These are phyloP conservation scores for Populus euphratica DNA, from an alignment of 345 rosid genomes.

Conservation along the genomic window DNA sequence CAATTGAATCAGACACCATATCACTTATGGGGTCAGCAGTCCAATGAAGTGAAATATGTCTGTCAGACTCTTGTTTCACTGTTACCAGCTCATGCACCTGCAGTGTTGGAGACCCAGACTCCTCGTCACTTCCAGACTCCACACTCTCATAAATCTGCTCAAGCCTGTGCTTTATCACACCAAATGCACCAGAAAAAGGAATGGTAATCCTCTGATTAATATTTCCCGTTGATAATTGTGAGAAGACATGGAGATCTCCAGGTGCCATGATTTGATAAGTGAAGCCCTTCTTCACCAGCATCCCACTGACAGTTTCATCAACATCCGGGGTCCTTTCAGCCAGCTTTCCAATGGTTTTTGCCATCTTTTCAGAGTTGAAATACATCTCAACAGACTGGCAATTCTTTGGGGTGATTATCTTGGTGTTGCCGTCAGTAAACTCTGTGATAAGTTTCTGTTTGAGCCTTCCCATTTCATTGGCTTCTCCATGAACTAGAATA, in stretches of 20 bases:
- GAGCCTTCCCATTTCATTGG: constrained; percentile 91
- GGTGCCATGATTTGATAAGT: constrained; percentile 97
- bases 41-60: constrained; percentile 84
- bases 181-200: constrained; percentile 74
- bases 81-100: constrained; percentile 68
- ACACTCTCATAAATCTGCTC: constrained; percentile 80
- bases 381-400: constrained; percentile 86
- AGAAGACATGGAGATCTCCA: constrained; percentile 91
- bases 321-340: constrained; percentile 80
- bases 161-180: constrained; percentile 72
- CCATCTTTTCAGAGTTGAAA: constrained; percentile 88
- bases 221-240: constrained; percentile 84
- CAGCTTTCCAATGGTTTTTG: constrained; percentile 82
- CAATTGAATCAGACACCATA: constrained; percentile 89
- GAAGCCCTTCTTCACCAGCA: constrained; percentile 88
- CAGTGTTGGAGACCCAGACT: constrained; percentile 56
- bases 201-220: constrained; percentile 78
- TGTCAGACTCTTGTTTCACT: constrained; percentile 80
- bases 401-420: constrained; percentile 78
- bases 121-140: constrained; percentile 72
- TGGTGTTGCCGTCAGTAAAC: constrained; percentile 76
- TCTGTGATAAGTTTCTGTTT: constrained; percentile 76
- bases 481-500: constrained; percentile 90
- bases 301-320: constrained; percentile 75
- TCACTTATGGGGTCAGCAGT: constrained; percentile 78